Conservation (phyloP, 2,329 filamentous ascomycete species). For the Coniosporium tulheliwenetii region DNA sequence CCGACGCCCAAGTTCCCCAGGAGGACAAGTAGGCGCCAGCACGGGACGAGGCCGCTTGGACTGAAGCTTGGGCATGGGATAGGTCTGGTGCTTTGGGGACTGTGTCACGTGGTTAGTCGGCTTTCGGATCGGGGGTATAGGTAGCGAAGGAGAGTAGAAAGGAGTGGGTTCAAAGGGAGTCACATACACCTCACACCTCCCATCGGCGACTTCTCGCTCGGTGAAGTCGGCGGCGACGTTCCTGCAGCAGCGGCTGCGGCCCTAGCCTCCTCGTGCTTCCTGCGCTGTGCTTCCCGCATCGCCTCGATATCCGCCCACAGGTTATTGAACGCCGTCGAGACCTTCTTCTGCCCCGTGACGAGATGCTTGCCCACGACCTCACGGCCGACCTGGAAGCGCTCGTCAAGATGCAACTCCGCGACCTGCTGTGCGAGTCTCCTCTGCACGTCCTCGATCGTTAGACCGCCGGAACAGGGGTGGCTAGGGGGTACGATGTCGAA, state of each 20-base stretch:
- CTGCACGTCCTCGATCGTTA: conserved; percentile 90
- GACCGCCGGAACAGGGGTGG: conserved; percentile 82
- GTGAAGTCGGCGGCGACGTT: conserved; percentile 4
- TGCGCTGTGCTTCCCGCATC: conserved; percentile 57
- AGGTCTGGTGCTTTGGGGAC: conserved; percentile 29
- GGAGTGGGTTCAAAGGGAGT: not conserved
- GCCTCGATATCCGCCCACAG: conserved; percentile 83
- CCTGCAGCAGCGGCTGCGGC: conserved; percentile 15
- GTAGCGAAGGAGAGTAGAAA: not conserved
- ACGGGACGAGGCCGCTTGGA: conserved; percentile 35
- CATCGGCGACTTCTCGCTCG: conserved; percentile 4
- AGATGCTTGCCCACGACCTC: conserved; percentile 81
- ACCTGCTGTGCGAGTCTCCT: conserved; percentile 81
- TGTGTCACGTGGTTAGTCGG: not conserved
- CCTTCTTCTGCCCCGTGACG: conserved; percentile 76
- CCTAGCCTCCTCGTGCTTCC: conserved; percentile 41
- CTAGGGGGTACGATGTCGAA: conserved; percentile 90
- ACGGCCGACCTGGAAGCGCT: conserved; percentile 66
- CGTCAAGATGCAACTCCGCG: conserved; percentile 84
- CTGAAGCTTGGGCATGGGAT: conserved; percentile 36
- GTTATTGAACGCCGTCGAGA: conserved; percentile 72
- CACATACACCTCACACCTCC: conserved; percentile 12
- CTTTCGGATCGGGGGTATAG: not conserved
- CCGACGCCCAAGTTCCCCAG: conserved; percentile 51
- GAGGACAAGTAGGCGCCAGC: conserved; percentile 49